These are phyloP conservation scores for Brassica incana DNA, from an alignment of 345 rosid species.

Conservation along the genomic window DNA sequence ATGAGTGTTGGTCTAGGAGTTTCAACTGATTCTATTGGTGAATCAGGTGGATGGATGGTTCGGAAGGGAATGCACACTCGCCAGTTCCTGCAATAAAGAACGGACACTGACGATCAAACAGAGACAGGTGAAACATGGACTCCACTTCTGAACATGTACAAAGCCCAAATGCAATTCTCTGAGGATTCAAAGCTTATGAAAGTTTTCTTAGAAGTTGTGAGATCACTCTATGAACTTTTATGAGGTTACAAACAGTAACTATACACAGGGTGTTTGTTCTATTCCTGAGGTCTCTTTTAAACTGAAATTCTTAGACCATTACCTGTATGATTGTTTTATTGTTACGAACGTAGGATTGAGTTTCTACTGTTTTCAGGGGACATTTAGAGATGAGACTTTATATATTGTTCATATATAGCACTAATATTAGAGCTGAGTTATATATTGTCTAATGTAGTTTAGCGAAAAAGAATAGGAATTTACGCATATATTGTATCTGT, in stretches of 20 bases:
- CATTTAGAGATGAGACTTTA: neutral
- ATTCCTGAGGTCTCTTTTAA: too few relatives aligned
- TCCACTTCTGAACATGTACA: neutral
- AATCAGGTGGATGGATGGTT: neutral
- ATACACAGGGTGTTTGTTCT: too few relatives aligned
- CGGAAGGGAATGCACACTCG: neutral
- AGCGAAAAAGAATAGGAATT: neutral
- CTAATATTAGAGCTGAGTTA: neutral
- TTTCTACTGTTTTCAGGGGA: too few relatives aligned
- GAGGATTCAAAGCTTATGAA: neutral
- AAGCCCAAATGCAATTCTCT: neutral
- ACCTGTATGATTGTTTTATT: too few relatives aligned
- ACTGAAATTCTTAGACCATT: too few relatives aligned
- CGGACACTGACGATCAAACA: neutral
- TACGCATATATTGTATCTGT: neutral
- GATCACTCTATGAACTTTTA: neutral
- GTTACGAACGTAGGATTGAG: too few relatives aligned
- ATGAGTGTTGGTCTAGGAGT: neutral
- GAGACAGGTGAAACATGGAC: neutral
- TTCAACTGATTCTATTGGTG: neutral
- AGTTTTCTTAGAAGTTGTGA: neutral
- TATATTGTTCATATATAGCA: neutral
- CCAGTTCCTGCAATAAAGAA: neutral
- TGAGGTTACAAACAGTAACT: too few relatives aligned
- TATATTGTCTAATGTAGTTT: too few relatives aligned